Base-by-base conservation (phyloP, 2,329 filamentous ascomycete species). In the Arthrobotrys sinensis region DNA sequence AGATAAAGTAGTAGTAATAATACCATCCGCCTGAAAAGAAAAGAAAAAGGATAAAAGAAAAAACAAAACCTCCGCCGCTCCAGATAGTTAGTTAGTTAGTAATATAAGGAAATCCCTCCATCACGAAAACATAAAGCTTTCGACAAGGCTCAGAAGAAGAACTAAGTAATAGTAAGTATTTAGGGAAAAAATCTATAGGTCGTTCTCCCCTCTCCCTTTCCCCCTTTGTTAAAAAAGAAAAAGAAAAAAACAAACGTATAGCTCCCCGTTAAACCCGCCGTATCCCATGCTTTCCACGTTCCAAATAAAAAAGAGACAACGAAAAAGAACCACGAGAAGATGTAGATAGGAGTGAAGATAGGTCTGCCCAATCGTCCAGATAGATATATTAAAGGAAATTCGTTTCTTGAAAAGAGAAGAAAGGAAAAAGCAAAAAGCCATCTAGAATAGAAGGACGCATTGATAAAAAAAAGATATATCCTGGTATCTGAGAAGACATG, bases 401-500 rank as follows among this genome's bases (percentile, higher is more conserved):
- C 69, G 69, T 79, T 28, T 73, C 70, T 57, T 57, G 8, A 14
- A 4, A 53, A 34, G 14, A 53, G 28, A 21, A 24, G 34, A 24
- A 48, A 57, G 21, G 14, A 40, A 40, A 68, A n/a, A 19, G 19
- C 7, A 53, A 21, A 43, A 70, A 70, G 50, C 64, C 52, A 62
- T 73, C 66, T 76, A 79, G 48, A 66, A 50, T 34, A 53, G 40
- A 76, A 64, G 24, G 38, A 60, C 48, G 34, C 60, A 76, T 36
- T 38, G 45, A 16, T 34, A 14, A 64, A 36, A 62, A 65, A 65
- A 65, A 67, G 46, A 71, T 77, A 77, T 77, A 70, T 71, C 66
- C 60, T 77, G 66, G 73, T 77, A 77, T 77, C 73, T 62, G 66
- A 71, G 60, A 76, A 64, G 66, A 70, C 43, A 70, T 73, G 63